These are phyloP conservation scores for Vitrella brassicaformis DNA, from an alignment of 73 alveolate species.

Conservation along the genomic window DNA sequence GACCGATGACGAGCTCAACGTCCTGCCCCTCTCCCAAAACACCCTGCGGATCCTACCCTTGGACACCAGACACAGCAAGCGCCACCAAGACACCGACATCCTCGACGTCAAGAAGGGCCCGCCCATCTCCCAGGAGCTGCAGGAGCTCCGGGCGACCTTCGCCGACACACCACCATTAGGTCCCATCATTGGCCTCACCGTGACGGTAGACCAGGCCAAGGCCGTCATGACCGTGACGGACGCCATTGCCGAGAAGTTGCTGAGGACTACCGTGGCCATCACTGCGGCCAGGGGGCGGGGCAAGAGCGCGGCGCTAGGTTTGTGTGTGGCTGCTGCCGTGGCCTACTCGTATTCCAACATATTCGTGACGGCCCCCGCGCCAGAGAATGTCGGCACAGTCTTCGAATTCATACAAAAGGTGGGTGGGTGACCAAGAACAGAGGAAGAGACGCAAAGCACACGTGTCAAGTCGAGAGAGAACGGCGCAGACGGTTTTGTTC, in stretches of 20 bases:
- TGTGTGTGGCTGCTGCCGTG: constrained; percentile 92
- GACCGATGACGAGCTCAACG: constrained; percentile 96
- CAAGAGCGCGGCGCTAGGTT: constrained; percentile 81
- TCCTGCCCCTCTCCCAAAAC: constrained; percentile 81
- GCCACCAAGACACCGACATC: constrained; percentile 25
- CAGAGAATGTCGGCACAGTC: constrained; percentile 90
- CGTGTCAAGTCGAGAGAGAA: no score
- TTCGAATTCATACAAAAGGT: constrained; percentile 87
- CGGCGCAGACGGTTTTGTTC: no score
- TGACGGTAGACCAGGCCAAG: constrained; percentile 90
- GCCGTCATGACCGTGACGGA: constrained; percentile 85
- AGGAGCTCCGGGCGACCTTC: constrained; percentile 23
- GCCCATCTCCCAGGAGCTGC: constrained; percentile 12
- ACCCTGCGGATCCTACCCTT: constrained; percentile 51
- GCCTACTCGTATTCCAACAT: constrained; percentile 93
- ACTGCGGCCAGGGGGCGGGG: constrained; percentile 98
- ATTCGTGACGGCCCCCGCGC: constrained; percentile 88
- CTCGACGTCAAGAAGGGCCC: constrained; percentile 44
- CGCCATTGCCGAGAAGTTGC: constrained; percentile 82
- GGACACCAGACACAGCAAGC: no score
- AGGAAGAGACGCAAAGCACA: no score
- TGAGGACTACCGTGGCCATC: constrained; percentile 77
- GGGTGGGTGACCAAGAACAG: no score
- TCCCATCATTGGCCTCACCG: constrained; percentile 60
- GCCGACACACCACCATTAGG: constrained; percentile 79